phyloP scores from a whole-genome alignment of 768 basidiomycete genomes.

The Phaeotremella fagi region DNA sequence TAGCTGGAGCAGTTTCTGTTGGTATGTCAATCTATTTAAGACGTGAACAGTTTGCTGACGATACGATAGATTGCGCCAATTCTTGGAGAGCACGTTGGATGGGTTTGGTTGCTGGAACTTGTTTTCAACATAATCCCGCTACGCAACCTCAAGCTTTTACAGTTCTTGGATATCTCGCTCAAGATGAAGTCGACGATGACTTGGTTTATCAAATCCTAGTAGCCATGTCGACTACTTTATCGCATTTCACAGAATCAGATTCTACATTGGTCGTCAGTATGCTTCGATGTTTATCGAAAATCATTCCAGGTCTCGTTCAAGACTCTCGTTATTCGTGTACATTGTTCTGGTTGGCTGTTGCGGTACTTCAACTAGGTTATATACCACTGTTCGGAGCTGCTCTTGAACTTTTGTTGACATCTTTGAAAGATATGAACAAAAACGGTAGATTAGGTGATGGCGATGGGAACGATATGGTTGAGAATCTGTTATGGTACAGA shows the following conservation, averaged over 20 bases:
- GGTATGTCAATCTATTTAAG: conserved; percentile 63
- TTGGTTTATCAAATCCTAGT: conserved; percentile 89
- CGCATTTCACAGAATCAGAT: conserved; percentile 62
- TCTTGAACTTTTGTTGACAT: conserved; percentile 59
- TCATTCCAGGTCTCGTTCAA: conserved; percentile 65
- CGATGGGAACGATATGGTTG: conserved; percentile 46
- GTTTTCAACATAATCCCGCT: conserved; percentile 81
- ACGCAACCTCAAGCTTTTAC: conserved; percentile 85
- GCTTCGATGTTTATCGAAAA: conserved; percentile 75
- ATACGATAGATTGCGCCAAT: conserved; percentile 54
- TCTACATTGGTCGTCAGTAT: conserved; percentile 74
- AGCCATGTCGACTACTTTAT: conserved; percentile 69
- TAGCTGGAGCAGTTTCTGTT: conserved; percentile 61
- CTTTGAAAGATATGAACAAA: conserved; percentile 61
- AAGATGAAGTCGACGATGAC: conserved; percentile 83
- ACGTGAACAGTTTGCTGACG: neutral
- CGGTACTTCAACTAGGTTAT: conserved; percentile 72
- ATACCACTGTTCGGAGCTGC: conserved; percentile 64
- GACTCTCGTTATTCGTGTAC: conserved; percentile 65
- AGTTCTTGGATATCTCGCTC: conserved; percentile 73
- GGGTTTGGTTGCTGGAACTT: conserved; percentile 77
- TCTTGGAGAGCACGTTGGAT: conserved; percentile 93
- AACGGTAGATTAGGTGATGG: conserved; percentile 61
- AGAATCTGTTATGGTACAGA: conserved; percentile 57
- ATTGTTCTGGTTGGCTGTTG: conserved; percentile 84